phyloP scores from a whole-genome alignment of 441 rosid species.

The Flueggea neowawraea region DNA sequence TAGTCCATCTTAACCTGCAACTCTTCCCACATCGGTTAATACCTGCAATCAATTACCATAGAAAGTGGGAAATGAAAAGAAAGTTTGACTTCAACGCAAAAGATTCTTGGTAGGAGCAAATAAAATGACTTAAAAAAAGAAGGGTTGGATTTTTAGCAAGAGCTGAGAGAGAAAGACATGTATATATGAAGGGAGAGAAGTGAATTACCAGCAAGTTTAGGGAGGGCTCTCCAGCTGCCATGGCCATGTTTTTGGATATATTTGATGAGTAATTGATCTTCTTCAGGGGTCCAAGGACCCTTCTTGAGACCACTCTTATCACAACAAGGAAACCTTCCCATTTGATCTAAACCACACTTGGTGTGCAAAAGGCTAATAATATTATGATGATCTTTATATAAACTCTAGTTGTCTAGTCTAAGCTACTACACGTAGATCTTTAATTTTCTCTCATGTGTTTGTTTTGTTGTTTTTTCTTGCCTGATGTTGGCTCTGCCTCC shows the following conservation, averaged over 20 bases:
- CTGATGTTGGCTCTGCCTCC: constrained; percentile 25
- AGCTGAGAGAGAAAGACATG: neutral
- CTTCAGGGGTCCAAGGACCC: constrained; percentile 96
- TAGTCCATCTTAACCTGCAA: constrained; percentile 93
- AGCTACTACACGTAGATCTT: no score
- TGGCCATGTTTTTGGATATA: constrained; percentile 74
- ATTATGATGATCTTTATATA: no score
- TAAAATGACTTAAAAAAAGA: no score
- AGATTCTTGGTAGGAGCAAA: no score
- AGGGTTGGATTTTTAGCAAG: neutral
- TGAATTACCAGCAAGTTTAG: constrained; percentile 59
- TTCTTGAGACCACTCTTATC: constrained; percentile 88
- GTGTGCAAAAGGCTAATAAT: no score
- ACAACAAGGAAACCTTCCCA: constrained; percentile 89
- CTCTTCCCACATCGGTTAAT: constrained; percentile 94
- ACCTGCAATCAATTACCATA: constrained; percentile 14
- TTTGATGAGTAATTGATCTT: constrained; percentile 72
- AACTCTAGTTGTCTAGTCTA: no score
- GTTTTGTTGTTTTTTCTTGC: no score
- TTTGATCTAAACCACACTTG: constrained; percentile 25
- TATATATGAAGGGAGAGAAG: neutral
- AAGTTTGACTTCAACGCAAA: no score
- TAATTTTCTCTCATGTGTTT: no score
- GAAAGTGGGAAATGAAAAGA: neutral
- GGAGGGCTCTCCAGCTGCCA: constrained; percentile 96